Evolutionary conservation across 2,329 filamentous ascomycete genomes (phyloP).

Genomic region (Pestalotiopsis fici): DNA sequence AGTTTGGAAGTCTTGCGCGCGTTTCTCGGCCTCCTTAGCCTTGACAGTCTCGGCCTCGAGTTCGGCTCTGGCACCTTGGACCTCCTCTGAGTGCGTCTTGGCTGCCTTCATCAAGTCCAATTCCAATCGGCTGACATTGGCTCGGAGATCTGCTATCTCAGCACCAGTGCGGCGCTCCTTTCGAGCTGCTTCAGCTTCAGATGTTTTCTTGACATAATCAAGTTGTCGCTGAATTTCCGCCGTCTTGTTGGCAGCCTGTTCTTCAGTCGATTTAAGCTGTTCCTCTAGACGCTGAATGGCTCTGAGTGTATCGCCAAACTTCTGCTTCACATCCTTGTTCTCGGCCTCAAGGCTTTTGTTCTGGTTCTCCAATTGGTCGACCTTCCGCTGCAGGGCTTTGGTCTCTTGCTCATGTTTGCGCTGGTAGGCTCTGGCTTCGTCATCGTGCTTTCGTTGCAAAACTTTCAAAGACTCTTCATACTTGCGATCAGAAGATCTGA

Average conservation of each 20-base stretch:
- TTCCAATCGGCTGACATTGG: slow-evolving; percentile 57
- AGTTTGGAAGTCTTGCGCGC: slow-evolving; percentile 20
- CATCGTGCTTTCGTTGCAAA: slow-evolving; percentile 4
- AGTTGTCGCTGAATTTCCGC: slow-evolving; percentile 40
- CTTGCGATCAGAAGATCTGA: neutral
- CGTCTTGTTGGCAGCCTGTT: slow-evolving; percentile 32
- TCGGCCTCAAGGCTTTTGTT: slow-evolving; percentile 17
- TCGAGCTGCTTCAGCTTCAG: slow-evolving; percentile 36
- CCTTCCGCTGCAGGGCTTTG: slow-evolving; percentile 1
- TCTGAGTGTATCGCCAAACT: slow-evolving; percentile 19
- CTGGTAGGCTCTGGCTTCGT: neutral
- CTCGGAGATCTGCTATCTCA: slow-evolving; percentile 31
- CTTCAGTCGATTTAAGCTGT: slow-evolving; percentile 10
- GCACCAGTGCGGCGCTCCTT: slow-evolving; percentile 30
- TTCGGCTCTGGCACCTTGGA: slow-evolving; percentile 56
- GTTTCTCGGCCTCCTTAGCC: neutral
- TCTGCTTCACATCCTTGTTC: slow-evolving; percentile 23
- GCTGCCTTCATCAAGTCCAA: slow-evolving; percentile 63
- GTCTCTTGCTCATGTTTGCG: neutral
- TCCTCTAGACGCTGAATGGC: neutral
- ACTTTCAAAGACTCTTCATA: neutral
- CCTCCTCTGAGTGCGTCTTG: slow-evolving; percentile 61
- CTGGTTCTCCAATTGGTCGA: neutral
- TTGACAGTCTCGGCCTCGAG: slow-evolving; percentile 23
- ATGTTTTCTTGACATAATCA: slow-evolving; percentile 46